phyloP scores from a whole-genome alignment of 2,329 filamentous ascomycete species.

The Aspergillus tubingensis region DNA sequence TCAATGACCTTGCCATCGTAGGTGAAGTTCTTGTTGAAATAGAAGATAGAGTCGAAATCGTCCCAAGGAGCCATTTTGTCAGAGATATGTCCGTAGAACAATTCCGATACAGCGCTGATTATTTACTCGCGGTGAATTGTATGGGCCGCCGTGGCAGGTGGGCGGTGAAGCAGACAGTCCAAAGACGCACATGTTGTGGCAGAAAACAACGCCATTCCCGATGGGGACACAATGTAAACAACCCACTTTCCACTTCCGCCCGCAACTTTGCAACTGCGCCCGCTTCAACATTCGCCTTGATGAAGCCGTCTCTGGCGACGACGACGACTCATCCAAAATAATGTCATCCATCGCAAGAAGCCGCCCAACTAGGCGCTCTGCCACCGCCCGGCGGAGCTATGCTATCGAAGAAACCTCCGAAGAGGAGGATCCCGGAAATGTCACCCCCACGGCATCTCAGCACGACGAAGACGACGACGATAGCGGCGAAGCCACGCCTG shows the following conservation, averaged over 20 bases:
- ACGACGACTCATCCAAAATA: conserved; percentile 20
- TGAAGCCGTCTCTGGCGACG: conserved; percentile 27
- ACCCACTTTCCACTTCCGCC: conserved; percentile 33
- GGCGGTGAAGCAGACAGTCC: conserved; percentile 29
- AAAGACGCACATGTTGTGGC: conserved; percentile 31
- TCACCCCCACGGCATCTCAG: conserved; percentile 45
- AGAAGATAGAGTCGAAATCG: conserved; percentile 69
- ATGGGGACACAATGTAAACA: conserved; percentile 42
- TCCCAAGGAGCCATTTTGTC: conserved; percentile 52
- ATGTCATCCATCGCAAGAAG: conserved; percentile 47
- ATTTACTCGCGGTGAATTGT: neutral
- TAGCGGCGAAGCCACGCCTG: conserved; percentile 71
- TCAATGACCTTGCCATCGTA: conserved; percentile 64
- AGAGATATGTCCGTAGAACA: conserved; percentile 17
- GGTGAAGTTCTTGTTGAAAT: conserved; percentile 58
- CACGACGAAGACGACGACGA: conserved; percentile 58
- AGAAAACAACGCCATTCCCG: conserved; percentile 35
- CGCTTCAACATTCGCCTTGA: conserved; percentile 25
- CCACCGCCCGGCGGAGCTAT: conserved; percentile 67
- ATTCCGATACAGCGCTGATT: neutral
- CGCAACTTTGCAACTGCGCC: conserved; percentile 16
- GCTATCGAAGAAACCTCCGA: conserved; percentile 79
- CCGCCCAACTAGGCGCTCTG: conserved; percentile 59
- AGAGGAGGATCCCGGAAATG: conserved; percentile 62
- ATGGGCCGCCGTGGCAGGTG: conserved; percentile 4